phyloP scores from a whole-genome alignment of 2,329 filamentous ascomycete genomes.

The Monosporascus sp. region DNA sequence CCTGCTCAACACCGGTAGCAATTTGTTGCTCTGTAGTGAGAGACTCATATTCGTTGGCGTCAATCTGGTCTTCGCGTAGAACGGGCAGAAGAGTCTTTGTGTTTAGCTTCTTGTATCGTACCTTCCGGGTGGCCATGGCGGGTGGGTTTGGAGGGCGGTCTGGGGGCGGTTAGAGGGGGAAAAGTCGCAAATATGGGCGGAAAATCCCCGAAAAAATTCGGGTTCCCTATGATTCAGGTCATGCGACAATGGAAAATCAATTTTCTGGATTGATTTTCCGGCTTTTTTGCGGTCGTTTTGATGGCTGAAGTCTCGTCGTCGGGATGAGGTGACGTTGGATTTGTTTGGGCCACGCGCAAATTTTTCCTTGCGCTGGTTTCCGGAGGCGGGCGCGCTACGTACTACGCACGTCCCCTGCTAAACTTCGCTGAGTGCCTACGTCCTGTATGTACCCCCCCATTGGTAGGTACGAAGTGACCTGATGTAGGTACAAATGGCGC shows the following conservation, averaged over 20 bases:
- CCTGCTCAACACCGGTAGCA: constrained; percentile 94
- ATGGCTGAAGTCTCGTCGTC: constrained; percentile 40
- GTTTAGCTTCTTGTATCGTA: constrained; percentile 86
- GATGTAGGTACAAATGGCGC: no score
- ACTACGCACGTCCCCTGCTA: no score
- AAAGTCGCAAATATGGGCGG: constrained; percentile 39
- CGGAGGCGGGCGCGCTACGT: constrained; percentile 4
- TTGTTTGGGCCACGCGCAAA: constrained; percentile 48
- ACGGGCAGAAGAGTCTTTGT: constrained; percentile 84
- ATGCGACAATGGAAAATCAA: constrained; percentile 47
- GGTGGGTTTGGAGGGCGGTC: constrained; percentile 25
- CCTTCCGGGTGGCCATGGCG: constrained; percentile 62
- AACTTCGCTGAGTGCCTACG: no score
- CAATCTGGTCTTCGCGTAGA: constrained; percentile 85
- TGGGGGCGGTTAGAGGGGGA: constrained; percentile 24
- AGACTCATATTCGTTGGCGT: constrained; percentile 79
- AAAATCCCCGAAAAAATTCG: constrained; percentile 61
- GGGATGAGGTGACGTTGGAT: constrained; percentile 53
- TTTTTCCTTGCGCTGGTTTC: constrained; percentile 39
- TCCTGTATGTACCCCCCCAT: no score
- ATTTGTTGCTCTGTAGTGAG: constrained; percentile 80
- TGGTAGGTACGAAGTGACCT: no score
- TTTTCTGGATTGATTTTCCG: constrained; percentile 51
- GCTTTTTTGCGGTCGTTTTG: constrained; percentile 48
- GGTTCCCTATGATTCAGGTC: constrained; percentile 56